Percentiles rank a stretch among this genome's conserved stretches.
Evolutionary conservation across 2,329 filamentous ascomycete genomes (phyloP).

Genomic region (Pseudogymnoascus sp.): DNA sequence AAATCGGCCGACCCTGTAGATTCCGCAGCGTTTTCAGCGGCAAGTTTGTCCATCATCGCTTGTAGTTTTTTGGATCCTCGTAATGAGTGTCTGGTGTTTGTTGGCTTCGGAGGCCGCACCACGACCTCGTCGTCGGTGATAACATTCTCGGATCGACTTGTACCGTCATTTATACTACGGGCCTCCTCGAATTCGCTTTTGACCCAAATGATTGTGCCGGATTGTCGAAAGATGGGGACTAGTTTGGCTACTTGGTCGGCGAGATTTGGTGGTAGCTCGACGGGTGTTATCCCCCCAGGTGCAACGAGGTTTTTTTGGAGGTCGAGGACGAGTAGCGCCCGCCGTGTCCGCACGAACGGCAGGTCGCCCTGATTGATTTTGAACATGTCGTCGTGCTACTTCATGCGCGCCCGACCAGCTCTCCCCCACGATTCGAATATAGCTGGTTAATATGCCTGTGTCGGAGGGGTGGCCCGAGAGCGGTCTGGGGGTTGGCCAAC

Average conservation of each 20-base stretch:
- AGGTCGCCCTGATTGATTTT: constrained; percentile 49
- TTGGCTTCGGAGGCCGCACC: not conserved
- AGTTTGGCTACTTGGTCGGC: constrained; percentile 60
- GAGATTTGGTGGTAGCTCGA: constrained; percentile 57
- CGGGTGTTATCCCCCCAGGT: constrained; percentile 58
- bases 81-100: not conserved
- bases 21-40: not conserved
- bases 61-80: not conserved
- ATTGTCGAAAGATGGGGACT: constrained; percentile 63
- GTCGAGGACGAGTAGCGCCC: constrained; percentile 75
- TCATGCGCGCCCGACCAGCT: not conserved
- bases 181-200: constrained; percentile 64
- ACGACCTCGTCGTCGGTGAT: constrained; percentile 26
- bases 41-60: not conserved
- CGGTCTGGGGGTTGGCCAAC: not conserved
- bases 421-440: not conserved
- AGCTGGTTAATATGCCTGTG: not conserved
- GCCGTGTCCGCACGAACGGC: constrained; percentile 50
- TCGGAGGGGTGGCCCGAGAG: not conserved
- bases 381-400: constrained; percentile 37
- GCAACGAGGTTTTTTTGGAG: constrained; percentile 85
- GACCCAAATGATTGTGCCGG: constrained; percentile 76
- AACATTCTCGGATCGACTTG: constrained; percentile 25
- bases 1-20: not conserved
- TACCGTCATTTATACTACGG: constrained; percentile 48